Conservation (phyloP, 164 flowering plant species). For the Magnolia officinalis region DNA sequence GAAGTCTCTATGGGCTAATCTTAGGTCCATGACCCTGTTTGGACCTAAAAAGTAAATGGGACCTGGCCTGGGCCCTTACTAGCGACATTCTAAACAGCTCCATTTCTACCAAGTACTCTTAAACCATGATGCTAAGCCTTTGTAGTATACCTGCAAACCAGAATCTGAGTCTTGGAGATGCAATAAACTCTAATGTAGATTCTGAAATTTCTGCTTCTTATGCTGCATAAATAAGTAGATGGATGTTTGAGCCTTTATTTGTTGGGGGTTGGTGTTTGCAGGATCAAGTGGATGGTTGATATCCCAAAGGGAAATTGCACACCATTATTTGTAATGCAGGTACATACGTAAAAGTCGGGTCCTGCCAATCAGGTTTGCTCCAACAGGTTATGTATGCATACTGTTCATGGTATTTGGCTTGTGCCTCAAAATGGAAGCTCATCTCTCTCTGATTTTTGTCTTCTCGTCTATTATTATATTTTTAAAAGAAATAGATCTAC, state of each 20-base stretch:
- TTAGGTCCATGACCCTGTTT: too few species aligned
- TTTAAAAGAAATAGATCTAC: conserved; percentile 4
- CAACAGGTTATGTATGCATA: conserved; percentile 7
- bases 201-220: neutral
- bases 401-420: neutral
- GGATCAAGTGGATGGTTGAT: conserved; percentile 4
- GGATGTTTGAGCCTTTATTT: neutral
- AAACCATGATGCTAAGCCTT: too few species aligned
- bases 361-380: neutral
- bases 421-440: conserved; percentile 1
- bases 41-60: too few species aligned
- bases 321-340: conserved; percentile 4
- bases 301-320: neutral
- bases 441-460: neutral
- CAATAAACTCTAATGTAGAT: neutral
- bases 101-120: too few species aligned
- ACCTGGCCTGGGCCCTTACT: too few species aligned
- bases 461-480: neutral
- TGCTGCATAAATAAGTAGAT: neutral
- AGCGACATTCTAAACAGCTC: too few species aligned
- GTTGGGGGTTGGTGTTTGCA: neutral
- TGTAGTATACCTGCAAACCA: too few species aligned
- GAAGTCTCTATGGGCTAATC: too few species aligned
- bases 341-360: neutral
- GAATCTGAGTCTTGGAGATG: too few species aligned